Evolutionary conservation across 2,329 filamentous ascomycete genomes (phyloP), one percentile per base, ranked within the genome.

Genomic region (Xylariaceae sp.): DNA sequence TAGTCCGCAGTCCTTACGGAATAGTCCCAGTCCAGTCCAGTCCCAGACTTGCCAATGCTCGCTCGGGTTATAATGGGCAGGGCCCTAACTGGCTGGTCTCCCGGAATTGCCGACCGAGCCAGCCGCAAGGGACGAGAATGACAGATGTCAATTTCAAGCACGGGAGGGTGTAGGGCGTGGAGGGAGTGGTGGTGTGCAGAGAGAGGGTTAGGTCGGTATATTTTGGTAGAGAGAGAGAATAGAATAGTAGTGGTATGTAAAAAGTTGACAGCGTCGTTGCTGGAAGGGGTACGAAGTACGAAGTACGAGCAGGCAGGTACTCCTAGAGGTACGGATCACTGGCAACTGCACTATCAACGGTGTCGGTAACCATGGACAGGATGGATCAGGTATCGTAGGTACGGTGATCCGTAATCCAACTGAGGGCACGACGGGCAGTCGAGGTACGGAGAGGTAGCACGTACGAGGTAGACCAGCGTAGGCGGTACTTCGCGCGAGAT

Each of bases 31-130:
- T 30, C 23, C 23, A 30, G 23, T 30, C 23, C 23, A 45, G 42
- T 37, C 50, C 49, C 49, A 51, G 30, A 44, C 30, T 4, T 4
- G 23, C 34, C 51, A 52, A 48, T 60, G 55, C 50, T 45, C 47
- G 17, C 18, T 59, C 53, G 18, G 34, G 44, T 15, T 45, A 13
- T 51, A 49, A 15, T n/a, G 50, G 51, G 15, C 17, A 48, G 15
- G 11, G 23, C 34, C 23, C 49, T 51, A 42, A 55, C 55, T 39
- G 60, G 52, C 47, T 42, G 51, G 34, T 63, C 62, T 64, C 60
- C 61, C 57, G 61, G 50, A 52, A 61, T 51, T 62, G 54, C 60
- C 64, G 59, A 63, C 53, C 59, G 57, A 51, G 59, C 57, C 58
- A 58, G 59, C 54, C 57, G 58, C 51, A 42, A 45, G 44, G 37